Evolutionary conservation across 495 filamentous ascomycete genomes (phyloP), one percentile per base, ranked within the genome.

Genomic region (Penicillium cataractarum): DNA sequence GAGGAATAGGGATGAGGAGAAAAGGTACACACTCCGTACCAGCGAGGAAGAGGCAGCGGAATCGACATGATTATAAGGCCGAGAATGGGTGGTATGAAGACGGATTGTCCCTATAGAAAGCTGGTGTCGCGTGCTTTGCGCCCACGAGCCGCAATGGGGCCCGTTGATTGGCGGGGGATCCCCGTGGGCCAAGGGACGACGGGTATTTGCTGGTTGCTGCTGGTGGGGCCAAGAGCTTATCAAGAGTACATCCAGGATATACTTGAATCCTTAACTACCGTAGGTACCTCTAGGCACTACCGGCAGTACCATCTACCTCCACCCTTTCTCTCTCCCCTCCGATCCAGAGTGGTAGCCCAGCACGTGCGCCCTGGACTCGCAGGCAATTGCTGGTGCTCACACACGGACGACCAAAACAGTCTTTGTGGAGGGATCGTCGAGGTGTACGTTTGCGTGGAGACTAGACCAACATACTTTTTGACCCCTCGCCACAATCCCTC

Each of bases 81-180:
- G 8, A 27, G 31, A 0, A 31, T 32, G n/a, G 17, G 26, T 21
- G 24, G 49, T 21, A 31, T 52, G 49, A 32, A 52, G 51, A 37
- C n/a, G 50, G 50, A 31, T 17, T n/a, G 51, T 54, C 21, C 31
- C 51, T 53, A 31, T 42, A 35, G 19, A 54, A 53, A 33, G 51
- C 49, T 24, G 69, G 74, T 81, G 79, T 81, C 79, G 79, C 79
- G 79, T 81, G 79, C 79, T 79, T 76, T 60, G 51, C 58, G 73
- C 74, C 73, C 76, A 76, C 76, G 74, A 72, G 77, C 63, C 55
- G 55, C 53, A 65, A 66, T 54, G 3, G 55, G 19, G 44, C 26
- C 12, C 37, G 50, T 26, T 78, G 67, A 76, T 81, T 78, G 71
- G 77, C 58, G 32, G 50, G 21, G 48, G n/a, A 54, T 60, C 27